Conservation (phyloP, 163 green algal species). For the Scenedesmus sp. region DNA sequence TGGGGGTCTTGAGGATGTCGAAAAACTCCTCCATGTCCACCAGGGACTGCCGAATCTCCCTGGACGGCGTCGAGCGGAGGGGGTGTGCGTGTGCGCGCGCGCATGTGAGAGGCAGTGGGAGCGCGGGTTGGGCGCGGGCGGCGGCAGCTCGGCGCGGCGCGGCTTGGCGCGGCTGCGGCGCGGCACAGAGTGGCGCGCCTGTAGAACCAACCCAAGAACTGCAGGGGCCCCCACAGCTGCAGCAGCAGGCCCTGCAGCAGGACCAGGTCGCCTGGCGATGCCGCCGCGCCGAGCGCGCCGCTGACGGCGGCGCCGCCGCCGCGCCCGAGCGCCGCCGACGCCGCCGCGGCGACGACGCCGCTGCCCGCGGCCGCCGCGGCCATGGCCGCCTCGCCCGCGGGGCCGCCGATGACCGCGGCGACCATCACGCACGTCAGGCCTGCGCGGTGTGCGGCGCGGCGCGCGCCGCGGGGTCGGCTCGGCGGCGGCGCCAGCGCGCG, state of each 20-base stretch:
- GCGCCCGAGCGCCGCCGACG: conserved; percentile 32
- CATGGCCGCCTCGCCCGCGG: background rate
- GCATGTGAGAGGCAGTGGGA: background rate
- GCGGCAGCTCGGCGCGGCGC: too few relatives aligned
- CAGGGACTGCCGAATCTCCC: conserved; percentile 84
- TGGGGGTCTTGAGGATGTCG: conserved; percentile 79
- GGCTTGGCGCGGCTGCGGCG: too few relatives aligned
- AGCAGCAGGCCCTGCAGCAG: conserved; percentile 95
- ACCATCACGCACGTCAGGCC: conserved; percentile 57
- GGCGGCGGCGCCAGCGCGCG: too few relatives aligned
- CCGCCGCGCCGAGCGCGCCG: background rate
- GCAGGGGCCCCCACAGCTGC: conserved; percentile 94
- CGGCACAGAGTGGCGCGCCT: conserved; percentile 32
- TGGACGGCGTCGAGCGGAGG: conserved; percentile 34
- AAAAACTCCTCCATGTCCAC: conserved; percentile 97
- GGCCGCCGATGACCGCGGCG: conserved; percentile 39
- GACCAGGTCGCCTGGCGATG: conserved; percentile 92
- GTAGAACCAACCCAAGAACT: conserved; percentile 46
- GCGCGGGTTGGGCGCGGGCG: too few relatives aligned
- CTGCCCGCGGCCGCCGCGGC: conserved; percentile 23
- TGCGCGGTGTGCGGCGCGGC: too few relatives aligned
- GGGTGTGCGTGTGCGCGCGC: background rate
- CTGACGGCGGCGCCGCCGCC: conserved; percentile 3
- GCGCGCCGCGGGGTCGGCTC: too few relatives aligned
- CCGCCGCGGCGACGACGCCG: conserved; percentile 1